These are phyloP conservation scores for Agaricus blazei DNA, from an alignment of 768 basidiomycete genomes.

Conservation along the genomic window DNA sequence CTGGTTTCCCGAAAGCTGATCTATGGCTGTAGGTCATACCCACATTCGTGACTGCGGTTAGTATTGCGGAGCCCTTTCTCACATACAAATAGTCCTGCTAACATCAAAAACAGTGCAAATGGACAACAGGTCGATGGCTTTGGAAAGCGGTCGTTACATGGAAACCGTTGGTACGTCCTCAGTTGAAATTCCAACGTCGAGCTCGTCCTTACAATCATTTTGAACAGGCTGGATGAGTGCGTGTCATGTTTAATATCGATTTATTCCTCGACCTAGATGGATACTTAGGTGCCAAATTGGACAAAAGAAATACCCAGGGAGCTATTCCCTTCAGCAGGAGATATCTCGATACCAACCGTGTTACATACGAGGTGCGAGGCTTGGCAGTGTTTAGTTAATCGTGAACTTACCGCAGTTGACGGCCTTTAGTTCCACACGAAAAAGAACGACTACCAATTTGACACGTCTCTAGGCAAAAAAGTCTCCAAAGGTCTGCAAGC, in stretches of 20 bases:
- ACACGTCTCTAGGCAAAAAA: slow-evolving; percentile 46
- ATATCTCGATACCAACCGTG: slow-evolving; percentile 77
- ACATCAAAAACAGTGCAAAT: slow-evolving; percentile 41
- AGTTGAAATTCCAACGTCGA: neutral
- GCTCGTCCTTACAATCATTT: neutral
- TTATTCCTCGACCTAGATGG: neutral
- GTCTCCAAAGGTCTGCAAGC: slow-evolving; percentile 53
- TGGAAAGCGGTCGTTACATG: slow-evolving; percentile 88
- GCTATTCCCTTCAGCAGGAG: slow-evolving; percentile 63
- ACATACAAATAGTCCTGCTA: neutral
- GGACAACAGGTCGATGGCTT: slow-evolving; percentile 70
- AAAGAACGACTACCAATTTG: slow-evolving; percentile 47
- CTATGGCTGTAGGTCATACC: slow-evolving; percentile 46
- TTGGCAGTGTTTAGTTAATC: neutral
- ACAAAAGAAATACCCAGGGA: slow-evolving; percentile 30
- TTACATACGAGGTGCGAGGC: slow-evolving; percentile 62
- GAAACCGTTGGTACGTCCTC: slow-evolving; percentile 72
- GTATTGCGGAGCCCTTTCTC: slow-evolving; percentile 16
- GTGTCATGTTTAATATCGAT: slow-evolving; percentile 12
- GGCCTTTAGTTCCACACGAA: slow-evolving; percentile 57
- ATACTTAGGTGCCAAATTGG: slow-evolving; percentile 42
- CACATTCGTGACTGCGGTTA: slow-evolving; percentile 77
- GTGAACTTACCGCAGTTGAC: neutral
- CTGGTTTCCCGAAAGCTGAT: neutral
- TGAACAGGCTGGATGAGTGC: slow-evolving; percentile 59